phyloP scores from a whole-genome alignment of 768 basidiomycete genomes.

The Auriculariales sp. region DNA sequence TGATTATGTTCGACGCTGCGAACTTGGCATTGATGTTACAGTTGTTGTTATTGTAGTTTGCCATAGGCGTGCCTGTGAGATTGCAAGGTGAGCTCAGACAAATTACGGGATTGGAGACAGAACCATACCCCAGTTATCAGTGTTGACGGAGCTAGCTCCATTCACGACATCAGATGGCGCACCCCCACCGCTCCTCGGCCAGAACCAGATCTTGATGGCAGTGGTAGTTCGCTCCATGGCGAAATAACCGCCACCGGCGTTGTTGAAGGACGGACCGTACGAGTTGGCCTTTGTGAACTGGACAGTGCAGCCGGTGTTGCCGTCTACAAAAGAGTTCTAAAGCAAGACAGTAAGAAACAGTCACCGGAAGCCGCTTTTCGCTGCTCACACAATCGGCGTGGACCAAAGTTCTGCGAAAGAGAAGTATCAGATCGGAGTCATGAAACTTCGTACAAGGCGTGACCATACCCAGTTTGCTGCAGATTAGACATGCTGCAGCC shows the following conservation, averaged over 20 bases:
- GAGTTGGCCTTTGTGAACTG: slow-evolving; percentile 23
- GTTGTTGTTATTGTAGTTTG: slow-evolving; percentile 35
- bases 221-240: slow-evolving; percentile 33
- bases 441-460: background rate
- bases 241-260: slow-evolving; percentile 44
- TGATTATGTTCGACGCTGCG: slow-evolving; percentile 44
- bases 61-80: slow-evolving; percentile 35
- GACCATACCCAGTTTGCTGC: background rate
- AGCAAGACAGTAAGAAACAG: too few relatives aligned
- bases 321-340: slow-evolving; percentile 27
- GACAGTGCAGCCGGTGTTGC: slow-evolving; percentile 47
- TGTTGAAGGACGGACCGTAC: slow-evolving; percentile 45
- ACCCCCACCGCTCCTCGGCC: slow-evolving; percentile 28
- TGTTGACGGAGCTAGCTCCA: slow-evolving; percentile 29
- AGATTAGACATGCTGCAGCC: background rate
- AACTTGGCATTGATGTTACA: slow-evolving; percentile 46
- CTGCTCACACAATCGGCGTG: slow-evolving; percentile 26
- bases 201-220: slow-evolving; percentile 62
- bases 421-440: background rate
- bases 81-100: too few relatives aligned
- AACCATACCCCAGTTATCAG: slow-evolving; percentile 34
- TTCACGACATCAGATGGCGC: background rate
- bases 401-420: slow-evolving; percentile 17
- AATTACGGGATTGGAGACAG: background rate
- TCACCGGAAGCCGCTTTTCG: too few relatives aligned